Conservation (phyloP, 805 yeast species). For the Wickerhamomyces sydowiorum region DNA sequence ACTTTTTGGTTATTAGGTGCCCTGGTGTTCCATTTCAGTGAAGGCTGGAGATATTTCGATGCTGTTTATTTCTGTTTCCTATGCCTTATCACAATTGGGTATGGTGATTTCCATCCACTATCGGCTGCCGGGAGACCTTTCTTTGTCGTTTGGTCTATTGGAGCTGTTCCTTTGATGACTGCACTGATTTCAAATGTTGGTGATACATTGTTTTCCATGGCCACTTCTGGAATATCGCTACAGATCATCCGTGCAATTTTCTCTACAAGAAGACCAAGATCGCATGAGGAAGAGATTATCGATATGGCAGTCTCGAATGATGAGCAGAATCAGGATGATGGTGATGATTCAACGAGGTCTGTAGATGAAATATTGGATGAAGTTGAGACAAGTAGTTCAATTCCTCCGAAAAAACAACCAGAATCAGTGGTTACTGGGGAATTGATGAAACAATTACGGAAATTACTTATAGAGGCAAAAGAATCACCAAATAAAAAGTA, state of each 20-base stretch:
- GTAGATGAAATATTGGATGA: slow-evolving; percentile 9
- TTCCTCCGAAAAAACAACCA: not conserved
- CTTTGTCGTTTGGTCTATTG: slow-evolving; percentile 74
- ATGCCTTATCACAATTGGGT: slow-evolving; percentile 77
- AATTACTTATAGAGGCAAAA: slow-evolving; percentile 11
- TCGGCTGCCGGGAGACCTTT: slow-evolving; percentile 64
- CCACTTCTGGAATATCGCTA: slow-evolving; percentile 13
- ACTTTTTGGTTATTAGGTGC: slow-evolving; percentile 75
- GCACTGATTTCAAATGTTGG: slow-evolving; percentile 68
- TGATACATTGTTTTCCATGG: slow-evolving; percentile 42
- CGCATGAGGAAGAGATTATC: slow-evolving; percentile 1
- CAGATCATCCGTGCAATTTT: slow-evolving; percentile 5
- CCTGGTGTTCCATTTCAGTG: slow-evolving; percentile 49
- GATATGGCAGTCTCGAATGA: slow-evolving; percentile 7
- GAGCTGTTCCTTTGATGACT: slow-evolving; percentile 87
- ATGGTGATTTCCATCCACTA: slow-evolving; percentile 68
- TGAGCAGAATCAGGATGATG: not conserved
- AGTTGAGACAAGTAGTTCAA: not conserved
- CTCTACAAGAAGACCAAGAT: slow-evolving; percentile 1
- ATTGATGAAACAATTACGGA: slow-evolving; percentile 20
- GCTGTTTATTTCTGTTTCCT: slow-evolving; percentile 72
- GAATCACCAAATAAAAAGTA: slow-evolving; percentile 30
- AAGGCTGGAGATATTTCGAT: slow-evolving; percentile 68
- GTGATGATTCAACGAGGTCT: not conserved
- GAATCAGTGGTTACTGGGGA: not conserved